Percentiles rank a stretch among this genome's conserved stretches.
Evolutionary conservation across 192 early-diverging fungal genomes (phyloP).

Genomic region (Entophlyctis helioformis): DNA sequence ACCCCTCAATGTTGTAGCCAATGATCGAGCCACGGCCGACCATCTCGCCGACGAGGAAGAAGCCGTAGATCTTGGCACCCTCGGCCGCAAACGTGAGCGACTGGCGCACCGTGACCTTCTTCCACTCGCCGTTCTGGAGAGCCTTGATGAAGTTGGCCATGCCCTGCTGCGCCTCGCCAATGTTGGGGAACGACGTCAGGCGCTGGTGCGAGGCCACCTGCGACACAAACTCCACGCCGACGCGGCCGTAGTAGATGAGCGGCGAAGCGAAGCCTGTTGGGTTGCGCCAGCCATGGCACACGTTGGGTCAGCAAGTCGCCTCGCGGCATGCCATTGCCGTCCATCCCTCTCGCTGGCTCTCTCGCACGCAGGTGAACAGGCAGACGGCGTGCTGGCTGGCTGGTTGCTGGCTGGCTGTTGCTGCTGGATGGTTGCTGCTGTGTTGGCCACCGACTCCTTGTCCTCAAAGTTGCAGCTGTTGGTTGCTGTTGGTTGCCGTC

Average conservation of each 20-base stretch:
- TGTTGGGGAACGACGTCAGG: too few relatives aligned
- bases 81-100: constrained; percentile 17
- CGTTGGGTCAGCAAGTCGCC: too few relatives aligned
- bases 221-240: constrained; percentile 27
- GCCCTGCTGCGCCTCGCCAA: constrained; percentile 25
- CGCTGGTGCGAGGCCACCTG: constrained; percentile 24
- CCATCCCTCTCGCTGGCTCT: too few relatives aligned
- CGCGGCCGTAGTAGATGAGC: constrained; percentile 29
- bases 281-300: too few relatives aligned
- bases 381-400: too few relatives aligned
- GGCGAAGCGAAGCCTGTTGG: constrained; percentile 20
- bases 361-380: too few relatives aligned
- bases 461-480: too few relatives aligned
- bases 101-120: constrained; percentile 36
- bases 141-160: constrained; percentile 22
- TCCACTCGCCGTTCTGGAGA: constrained; percentile 37
- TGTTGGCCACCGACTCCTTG: too few relatives aligned
- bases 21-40: constrained; percentile 34
- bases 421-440: too few relatives aligned
- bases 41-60: constrained; percentile 49
- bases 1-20: constrained; percentile 40
- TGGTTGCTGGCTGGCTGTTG: too few relatives aligned
- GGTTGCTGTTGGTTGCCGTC: too few relatives aligned
- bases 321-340: too few relatives aligned
- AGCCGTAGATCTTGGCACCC: constrained; percentile 35